phyloP scores from a whole-genome alignment of 176 grass and related monocot genomes.

The Phoenix dactylifera region DNA sequence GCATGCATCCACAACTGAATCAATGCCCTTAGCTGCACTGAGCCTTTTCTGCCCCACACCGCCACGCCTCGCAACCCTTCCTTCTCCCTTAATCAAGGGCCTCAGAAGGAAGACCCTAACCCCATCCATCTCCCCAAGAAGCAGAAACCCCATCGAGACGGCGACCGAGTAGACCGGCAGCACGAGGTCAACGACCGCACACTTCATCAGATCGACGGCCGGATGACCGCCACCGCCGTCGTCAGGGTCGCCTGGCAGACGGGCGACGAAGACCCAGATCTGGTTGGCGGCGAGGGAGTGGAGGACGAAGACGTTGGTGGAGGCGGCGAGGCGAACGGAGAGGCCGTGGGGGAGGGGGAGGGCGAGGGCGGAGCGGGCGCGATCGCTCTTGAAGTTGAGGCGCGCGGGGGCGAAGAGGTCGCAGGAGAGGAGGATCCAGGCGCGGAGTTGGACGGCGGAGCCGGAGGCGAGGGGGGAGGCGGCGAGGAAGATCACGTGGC shows the following conservation, averaged over 20 bases:
- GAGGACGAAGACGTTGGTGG: slow-evolving; percentile 54
- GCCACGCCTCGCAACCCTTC: slow-evolving; percentile 16
- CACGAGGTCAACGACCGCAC: slow-evolving; percentile 54
- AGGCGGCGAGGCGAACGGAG: slow-evolving; percentile 43
- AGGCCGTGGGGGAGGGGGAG: slow-evolving; percentile 53
- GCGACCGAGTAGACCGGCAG: slow-evolving; percentile 63
- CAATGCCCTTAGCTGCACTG: background rate
- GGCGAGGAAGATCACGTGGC: slow-evolving; percentile 21
- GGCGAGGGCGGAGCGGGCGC: slow-evolving; percentile 4
- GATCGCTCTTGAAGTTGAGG: slow-evolving; percentile 42
- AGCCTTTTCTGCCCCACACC: background rate
- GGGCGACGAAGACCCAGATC: slow-evolving; percentile 72
- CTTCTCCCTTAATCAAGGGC: slow-evolving; percentile 51
- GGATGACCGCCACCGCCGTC: too few relatives aligned
- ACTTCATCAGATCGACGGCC: slow-evolving; percentile 67
- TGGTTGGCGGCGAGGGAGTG: slow-evolving; percentile 54
- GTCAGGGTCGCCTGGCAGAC: slow-evolving; percentile 2
- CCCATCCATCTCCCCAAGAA: slow-evolving; percentile 70
- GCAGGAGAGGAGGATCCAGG: slow-evolving; percentile 33
- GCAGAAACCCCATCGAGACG: slow-evolving; percentile 49
- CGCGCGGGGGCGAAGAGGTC: slow-evolving; percentile 29
- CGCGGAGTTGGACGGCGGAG: slow-evolving; percentile 48
- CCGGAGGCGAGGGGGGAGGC: slow-evolving; percentile 39
- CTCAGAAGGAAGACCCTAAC: slow-evolving; percentile 60
- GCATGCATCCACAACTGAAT: slow-evolving; percentile 11